A percentile compares a stretch with the other conserved stretches of the same genome.
These are phyloP conservation scores for Paraconiothyrium sp. DNA, from an alignment of 2,329 filamentous ascomycete genomes.

Conservation along the genomic window DNA sequence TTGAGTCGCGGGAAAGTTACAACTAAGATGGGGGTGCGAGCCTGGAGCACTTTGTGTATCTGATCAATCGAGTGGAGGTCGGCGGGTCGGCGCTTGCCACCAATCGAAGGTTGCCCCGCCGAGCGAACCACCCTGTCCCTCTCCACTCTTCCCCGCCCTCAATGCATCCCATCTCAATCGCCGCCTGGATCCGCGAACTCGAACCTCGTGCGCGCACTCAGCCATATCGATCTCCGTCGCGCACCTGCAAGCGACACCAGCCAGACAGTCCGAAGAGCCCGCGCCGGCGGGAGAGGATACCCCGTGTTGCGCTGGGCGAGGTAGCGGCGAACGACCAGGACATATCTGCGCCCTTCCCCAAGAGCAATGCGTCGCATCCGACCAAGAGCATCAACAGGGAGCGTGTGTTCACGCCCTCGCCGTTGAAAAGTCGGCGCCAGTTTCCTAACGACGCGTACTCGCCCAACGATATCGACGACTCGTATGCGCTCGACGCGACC, in stretches of 20 bases:
- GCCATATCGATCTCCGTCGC: slow-evolving; percentile 18
- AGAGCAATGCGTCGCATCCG: no score
- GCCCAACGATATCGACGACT: slow-evolving; percentile 21
- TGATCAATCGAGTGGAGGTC: no score
- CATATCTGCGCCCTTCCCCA: no score
- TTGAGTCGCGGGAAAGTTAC: no score
- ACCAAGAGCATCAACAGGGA: slow-evolving; percentile 26
- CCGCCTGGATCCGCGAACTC: slow-evolving; percentile 24
- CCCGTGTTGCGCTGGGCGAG: slow-evolving; percentile 24
- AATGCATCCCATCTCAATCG: slow-evolving; percentile 25
- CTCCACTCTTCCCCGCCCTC: no score
- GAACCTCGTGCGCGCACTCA: slow-evolving; percentile 21
- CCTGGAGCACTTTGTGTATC: no score
- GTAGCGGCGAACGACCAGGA: slow-evolving; percentile 25
- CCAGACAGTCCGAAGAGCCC: slow-evolving; percentile 21
- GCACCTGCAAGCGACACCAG: slow-evolving; percentile 23
- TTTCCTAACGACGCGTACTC: slow-evolving; percentile 23
- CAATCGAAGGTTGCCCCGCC: no score
- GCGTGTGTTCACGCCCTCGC: slow-evolving; percentile 26
- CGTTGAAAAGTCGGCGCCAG: slow-evolving; percentile 21
- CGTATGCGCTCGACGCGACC: no score
- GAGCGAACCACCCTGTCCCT: no score
- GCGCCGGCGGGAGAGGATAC: slow-evolving; percentile 21
- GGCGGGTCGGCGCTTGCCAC: no score
- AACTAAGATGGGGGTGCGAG: no score